Evolutionary conservation across 2,329 filamentous ascomycete species (phyloP).

Genomic region (Lachnellula suecica): DNA sequence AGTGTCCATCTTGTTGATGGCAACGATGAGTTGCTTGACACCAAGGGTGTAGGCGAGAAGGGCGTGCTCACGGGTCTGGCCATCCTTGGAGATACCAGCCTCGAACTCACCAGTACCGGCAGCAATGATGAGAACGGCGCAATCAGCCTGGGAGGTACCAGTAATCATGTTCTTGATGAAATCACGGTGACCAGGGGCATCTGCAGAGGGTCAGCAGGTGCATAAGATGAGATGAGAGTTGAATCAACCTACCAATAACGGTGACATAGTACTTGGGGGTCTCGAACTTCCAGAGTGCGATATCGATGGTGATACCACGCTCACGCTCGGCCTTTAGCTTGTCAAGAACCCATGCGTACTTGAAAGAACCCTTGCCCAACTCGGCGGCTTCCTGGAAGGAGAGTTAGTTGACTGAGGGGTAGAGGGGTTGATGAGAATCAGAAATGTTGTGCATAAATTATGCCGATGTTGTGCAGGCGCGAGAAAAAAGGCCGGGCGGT

Average conservation of each 20-base stretch:
- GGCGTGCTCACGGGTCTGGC: constrained; percentile 99
- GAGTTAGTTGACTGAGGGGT: constrained; percentile 1
- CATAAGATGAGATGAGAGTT: neutral
- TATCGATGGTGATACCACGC: constrained; percentile 99
- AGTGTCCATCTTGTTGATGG: constrained; percentile 99
- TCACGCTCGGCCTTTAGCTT: constrained; percentile 99
- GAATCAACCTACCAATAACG: constrained; percentile 74
- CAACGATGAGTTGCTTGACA: constrained; percentile 99
- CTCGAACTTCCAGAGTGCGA: constrained; percentile 99
- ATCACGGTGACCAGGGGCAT: constrained; percentile 99
- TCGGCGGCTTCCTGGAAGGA: constrained; percentile 85
- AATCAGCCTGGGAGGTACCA: constrained; percentile 99
- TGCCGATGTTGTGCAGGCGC: constrained; percentile 10
- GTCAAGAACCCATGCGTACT: constrained; percentile 99
- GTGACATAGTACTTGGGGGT: constrained; percentile 97
- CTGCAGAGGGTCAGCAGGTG: constrained; percentile 40
- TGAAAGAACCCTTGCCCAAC: constrained; percentile 99
- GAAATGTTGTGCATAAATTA: constrained; percentile 18
- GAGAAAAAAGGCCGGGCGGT: constrained; percentile 16
- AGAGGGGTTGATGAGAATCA: constrained; percentile 4
- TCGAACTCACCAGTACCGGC: constrained; percentile 99
- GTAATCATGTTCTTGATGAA: constrained; percentile 99
- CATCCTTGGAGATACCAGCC: constrained; percentile 99
- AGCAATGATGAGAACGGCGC: constrained; percentile 99
- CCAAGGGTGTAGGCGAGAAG: constrained; percentile 99